Base-by-base conservation (phyloP, 805 yeast species). In the Yamadazyma scolyti region DNA sequence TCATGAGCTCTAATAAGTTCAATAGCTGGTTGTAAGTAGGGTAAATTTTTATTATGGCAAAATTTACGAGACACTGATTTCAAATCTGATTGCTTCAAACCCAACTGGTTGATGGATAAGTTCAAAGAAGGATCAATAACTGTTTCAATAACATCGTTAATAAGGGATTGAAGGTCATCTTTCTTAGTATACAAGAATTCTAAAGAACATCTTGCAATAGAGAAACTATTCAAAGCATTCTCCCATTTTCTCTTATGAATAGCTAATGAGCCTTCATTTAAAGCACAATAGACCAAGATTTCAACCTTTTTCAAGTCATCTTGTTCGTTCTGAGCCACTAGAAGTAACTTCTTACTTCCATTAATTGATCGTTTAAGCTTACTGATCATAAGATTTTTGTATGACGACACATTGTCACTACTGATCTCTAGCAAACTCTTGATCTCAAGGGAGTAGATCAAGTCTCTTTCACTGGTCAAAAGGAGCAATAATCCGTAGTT, bases 401-500 rank as follows among this genome's bases (percentile, higher is more conserved):
- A 72, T 33, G 71, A 71, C 52, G 50, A 65, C 43, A 61, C 51
- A 20, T 58, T 60, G 6, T 74, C 67, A 9, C 70, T 64, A 36
- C 73, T 71, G 23, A 76, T 67, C 39, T 76, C 85, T 38, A 76
- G 54, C 28, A 70, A 54, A 8, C 71, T 58, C 37, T 74, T 73
- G 31, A 78, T 65, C 54, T 82, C 88, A 52, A 77, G 68, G 1
- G 89, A 82, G 44, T 71, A 75, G 18, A 86, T 66, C 50, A 79
- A 62, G 44, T 86, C 84, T 50, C 96, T 73, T 56, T 93, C 97
- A 1, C 82, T 78, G n/a, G 72, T 70, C 35, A 77, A 63, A 15
- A 88, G 60, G n/a, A 77, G 54, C 16, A 87, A 57, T 23, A 69
- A 64, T 20, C 80, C 90, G 48, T 61, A 75, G 39, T 70, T 61